A percentile compares a stretch with the other conserved stretches of the same genome.
phyloP scores from a whole-genome alignment of 169 alveolate species.

The Babesia caballi region DNA sequence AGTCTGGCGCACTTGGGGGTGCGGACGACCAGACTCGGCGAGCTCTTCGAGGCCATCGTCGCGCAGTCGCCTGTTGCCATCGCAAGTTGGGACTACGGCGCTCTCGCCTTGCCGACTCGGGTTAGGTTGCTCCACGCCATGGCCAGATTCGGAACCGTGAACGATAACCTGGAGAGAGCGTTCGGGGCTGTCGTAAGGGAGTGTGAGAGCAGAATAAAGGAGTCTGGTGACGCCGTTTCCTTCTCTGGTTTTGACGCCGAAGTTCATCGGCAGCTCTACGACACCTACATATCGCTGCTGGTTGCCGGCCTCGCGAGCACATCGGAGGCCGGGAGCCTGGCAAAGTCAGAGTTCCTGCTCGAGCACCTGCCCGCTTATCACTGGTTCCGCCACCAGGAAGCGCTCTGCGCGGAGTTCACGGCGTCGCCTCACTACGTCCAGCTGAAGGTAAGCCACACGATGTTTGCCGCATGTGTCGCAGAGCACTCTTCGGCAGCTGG shows the following conservation, averaged over 20 bases:
- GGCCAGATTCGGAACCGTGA: conserved; percentile 20
- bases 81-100: conserved; percentile 5
- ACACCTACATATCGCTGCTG: conserved; percentile 37
- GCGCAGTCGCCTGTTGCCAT: neutral
- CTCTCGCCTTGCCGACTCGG: neutral
- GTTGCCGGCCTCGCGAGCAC: neutral
- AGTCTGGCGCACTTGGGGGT: conserved; percentile 9
- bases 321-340: neutral
- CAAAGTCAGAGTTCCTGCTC: conserved; percentile 21
- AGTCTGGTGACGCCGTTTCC: neutral
- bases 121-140: conserved; percentile 35
- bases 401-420: conserved; percentile 31
- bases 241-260: neutral
- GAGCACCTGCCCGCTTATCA: conserved; percentile 53
- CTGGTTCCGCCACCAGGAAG: conserved; percentile 59
- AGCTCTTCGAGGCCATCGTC: conserved; percentile 9
- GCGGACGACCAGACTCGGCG: neutral
- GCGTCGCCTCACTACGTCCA: conserved; percentile 30
- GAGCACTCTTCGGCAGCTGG: conserved; percentile 22
- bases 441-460: conserved; percentile 18
- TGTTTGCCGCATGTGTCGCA: neutral
- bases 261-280: conserved; percentile 31
- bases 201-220: conserved; percentile 6
- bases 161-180: conserved; percentile 11
- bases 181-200: neutral